Base-by-base conservation (phyloP, 1,284 basidiomycete genomes). In the Omphalotus olearius region DNA sequence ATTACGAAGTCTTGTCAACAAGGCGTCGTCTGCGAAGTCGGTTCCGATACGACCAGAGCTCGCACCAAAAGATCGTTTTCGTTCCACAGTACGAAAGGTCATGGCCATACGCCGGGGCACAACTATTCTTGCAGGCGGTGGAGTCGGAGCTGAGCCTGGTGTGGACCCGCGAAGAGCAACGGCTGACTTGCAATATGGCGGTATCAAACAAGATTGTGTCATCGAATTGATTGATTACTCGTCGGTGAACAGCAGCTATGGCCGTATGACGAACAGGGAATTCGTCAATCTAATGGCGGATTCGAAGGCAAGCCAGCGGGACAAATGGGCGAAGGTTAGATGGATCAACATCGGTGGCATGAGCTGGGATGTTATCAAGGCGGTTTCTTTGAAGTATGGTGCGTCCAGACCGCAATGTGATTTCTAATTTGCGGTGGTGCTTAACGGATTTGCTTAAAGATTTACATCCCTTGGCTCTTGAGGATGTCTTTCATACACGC, bases 331-430 rank as follows among this genome's bases (percentile, higher is more conserved):
- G 37, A 79, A 77, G 56, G 81, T 86, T 9, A 67, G 85, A 18
- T 88, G 85, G 84, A 84, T 87, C 51, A 85, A 86, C 56, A 73
- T 87, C 53, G 79, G 77, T 6, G 84, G 84, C 0, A 72, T 87
- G 45, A 82, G 80, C 59, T 88, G 83, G 83, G 79, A 82, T 59
- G 80, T 88, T 9, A 72, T 88, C 52, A 82, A 82, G 55, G 72
- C 78, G 0, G 60, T 87, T 18, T 80, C 83, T 17, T 62, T 88
- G 25, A 76, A 75, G 60, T 86, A 85, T 59, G 77, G 82, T 82
- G 55, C 56, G 73, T 62, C 1, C n/a, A n/a, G n/a, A n/a, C n/a
- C n/a, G n/a, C n/a, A 11, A 40, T 44, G 28, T 6, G 28, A 37
- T n/a, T 13, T 14, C n/a, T 18, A 11, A 11, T 39, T 50, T 38